Conservation (phyloP, 805 yeast genomes). For the Saccharomycopsis fermentans region DNA sequence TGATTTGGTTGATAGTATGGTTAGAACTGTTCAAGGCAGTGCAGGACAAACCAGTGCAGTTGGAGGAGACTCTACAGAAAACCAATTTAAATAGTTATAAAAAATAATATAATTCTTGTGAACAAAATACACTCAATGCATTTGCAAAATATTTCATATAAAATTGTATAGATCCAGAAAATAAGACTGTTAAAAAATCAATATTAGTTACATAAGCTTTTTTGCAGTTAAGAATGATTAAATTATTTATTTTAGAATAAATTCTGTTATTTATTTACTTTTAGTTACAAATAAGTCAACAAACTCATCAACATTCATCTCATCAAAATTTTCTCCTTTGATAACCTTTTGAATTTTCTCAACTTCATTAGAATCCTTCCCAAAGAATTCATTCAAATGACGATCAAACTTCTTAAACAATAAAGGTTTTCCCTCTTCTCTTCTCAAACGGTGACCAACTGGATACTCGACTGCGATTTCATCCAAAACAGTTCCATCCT, state of each 20-base stretch:
- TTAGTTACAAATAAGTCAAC: constrained; percentile 12
- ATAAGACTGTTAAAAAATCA: no score
- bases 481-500: constrained; percentile 43
- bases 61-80: constrained; percentile 37
- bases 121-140: no score
- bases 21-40: constrained; percentile 32
- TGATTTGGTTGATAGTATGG: constrained; percentile 38
- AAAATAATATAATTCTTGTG: no score
- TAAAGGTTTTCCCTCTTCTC: constrained; percentile 51
- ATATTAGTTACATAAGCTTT: no score
- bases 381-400: constrained; percentile 38
- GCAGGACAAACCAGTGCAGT: constrained; percentile 35
- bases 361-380: constrained; percentile 19
- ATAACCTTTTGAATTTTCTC: constrained; percentile 7
- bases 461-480: constrained; percentile 48
- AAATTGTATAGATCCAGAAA: no score
- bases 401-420: constrained; percentile 40
- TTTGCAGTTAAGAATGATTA: no score
- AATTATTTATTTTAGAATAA: no score
- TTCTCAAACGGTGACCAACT: constrained; percentile 47
- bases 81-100: constrained; percentile 19
- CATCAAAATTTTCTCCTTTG: constrained; percentile 6
- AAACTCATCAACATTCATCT: constrained; percentile 15
- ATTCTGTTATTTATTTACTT: no score
- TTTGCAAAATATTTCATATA: no score